Percentiles rank a stretch among this genome's conserved stretches.
Conservation (phyloP, 352 stramenopile genomes). For the Halophytophthora batemanensis region DNA sequence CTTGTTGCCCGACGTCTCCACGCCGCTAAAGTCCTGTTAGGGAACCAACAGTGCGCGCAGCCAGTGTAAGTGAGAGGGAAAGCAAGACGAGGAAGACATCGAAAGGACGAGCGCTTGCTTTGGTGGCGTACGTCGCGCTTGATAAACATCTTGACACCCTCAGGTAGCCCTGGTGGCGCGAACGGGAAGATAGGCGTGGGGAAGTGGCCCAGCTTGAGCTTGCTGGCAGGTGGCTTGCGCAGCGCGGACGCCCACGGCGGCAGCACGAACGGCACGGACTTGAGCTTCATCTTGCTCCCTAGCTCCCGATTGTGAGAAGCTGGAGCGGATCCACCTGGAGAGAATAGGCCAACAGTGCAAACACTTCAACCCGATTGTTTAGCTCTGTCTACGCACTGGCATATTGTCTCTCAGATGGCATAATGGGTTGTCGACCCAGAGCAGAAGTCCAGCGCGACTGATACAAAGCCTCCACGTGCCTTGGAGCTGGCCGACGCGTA, state of each 20-base stretch:
- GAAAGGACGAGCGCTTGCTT: too few species aligned
- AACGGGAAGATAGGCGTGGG: conserved; percentile 81
- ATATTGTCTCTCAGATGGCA: too few species aligned
- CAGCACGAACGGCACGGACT: conserved; percentile 54
- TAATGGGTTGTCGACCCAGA: too few species aligned
- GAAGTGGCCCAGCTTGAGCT: conserved; percentile 71
- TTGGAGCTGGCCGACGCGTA: too few species aligned
- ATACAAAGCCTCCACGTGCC: too few species aligned
- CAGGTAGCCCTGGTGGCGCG: conserved; percentile 56
- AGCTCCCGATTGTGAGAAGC: too few species aligned
- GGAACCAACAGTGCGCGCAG: not conserved
- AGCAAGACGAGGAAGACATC: not conserved
- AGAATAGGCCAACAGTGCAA: too few species aligned
- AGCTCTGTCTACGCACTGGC: too few species aligned
- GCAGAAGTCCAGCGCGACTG: too few species aligned
- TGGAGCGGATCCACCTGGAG: not conserved
- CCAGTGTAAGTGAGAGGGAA: too few species aligned
- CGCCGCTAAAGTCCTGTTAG: conserved; percentile 83
- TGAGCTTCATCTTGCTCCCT: conserved; percentile 37
- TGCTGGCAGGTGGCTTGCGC: conserved; percentile 38
- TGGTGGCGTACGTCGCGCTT: conserved; percentile 62
- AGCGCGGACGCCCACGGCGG: conserved; percentile 58
- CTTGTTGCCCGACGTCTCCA: conserved; percentile 94
- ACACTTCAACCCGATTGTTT: too few species aligned
- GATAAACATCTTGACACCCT: conserved; percentile 76